Evolutionary conservation across 441 rosid species (phyloP).

Genomic region (Lagerstroemia fauriei): DNA sequence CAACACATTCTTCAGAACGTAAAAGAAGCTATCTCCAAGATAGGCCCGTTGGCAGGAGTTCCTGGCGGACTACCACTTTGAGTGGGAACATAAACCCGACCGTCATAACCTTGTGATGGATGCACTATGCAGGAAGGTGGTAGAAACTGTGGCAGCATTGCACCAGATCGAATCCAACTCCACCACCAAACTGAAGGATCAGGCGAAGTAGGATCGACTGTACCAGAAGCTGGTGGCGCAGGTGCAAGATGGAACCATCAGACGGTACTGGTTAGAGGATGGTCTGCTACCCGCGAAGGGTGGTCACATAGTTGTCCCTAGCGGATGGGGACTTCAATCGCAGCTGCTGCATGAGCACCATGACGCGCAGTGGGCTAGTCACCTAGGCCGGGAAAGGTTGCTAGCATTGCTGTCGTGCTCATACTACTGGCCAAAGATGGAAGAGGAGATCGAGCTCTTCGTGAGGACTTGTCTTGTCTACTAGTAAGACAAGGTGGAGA

Average conservation of each 20-base stretch:
- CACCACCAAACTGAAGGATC: not conserved
- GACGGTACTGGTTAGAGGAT: not conserved
- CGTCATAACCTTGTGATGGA: not conserved
- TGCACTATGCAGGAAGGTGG: not conserved
- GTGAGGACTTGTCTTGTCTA: constrained; percentile 3
- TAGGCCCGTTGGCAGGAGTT: not conserved
- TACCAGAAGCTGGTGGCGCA: not conserved
- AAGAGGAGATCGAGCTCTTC: not conserved
- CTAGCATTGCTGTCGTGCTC: not conserved
- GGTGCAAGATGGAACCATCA: not conserved
- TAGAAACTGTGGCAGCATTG: too few species aligned
- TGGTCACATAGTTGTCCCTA: not conserved
- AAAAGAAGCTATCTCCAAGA: not conserved
- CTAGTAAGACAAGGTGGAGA: not conserved
- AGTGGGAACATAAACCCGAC: not conserved
- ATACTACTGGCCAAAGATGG: not conserved
- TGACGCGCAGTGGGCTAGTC: not conserved
- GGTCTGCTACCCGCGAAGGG: not conserved
- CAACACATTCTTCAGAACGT: not conserved
- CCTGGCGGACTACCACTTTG: not conserved
- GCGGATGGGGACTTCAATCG: not conserved
- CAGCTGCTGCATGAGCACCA: not conserved
- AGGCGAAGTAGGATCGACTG: too few species aligned
- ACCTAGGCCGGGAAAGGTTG: not conserved
- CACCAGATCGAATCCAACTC: too few species aligned